Conservation (phyloP, 305 asterid genomes). For the Fraxinus xanthoxyloides region DNA sequence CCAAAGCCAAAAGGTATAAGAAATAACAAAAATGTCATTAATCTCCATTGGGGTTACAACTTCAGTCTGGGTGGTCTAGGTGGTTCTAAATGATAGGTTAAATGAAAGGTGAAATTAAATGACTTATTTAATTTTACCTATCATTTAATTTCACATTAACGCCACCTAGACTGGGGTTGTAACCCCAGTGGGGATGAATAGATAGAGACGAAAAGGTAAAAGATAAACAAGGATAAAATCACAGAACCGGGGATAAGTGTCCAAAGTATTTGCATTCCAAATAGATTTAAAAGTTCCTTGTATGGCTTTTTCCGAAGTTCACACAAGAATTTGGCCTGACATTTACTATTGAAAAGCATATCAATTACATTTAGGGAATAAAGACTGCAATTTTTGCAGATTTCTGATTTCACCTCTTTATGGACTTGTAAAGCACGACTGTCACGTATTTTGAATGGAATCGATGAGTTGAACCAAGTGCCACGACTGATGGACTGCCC, state of each 20-base stretch:
- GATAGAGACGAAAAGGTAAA: background rate
- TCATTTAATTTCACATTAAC: too few species aligned
- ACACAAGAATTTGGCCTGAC: background rate
- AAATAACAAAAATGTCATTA: too few species aligned
- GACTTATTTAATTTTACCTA: too few species aligned
- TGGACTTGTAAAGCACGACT: constrained; percentile 43
- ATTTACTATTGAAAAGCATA: background rate
- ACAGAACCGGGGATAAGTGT: background rate
- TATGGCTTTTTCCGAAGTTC: constrained; percentile 1
- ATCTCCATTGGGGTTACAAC: too few species aligned
- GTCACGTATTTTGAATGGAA: constrained; percentile 50
- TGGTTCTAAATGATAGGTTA: too few species aligned
- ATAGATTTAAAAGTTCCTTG: constrained; percentile 2
- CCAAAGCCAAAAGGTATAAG: background rate
- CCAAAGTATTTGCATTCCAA: constrained; percentile 14
- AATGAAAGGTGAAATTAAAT: too few species aligned
- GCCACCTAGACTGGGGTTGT: too few species aligned
- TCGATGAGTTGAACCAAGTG: constrained; percentile 45
- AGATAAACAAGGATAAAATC: background rate
- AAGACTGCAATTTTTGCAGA: background rate
- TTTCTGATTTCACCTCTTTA: constrained; percentile 26
- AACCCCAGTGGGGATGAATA: too few species aligned
- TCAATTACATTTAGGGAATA: constrained; percentile 2
- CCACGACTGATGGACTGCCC: constrained; percentile 38
- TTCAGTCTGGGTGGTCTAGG: too few species aligned